Evolutionary conservation across 768 basidiomycete genomes (phyloP), one percentile per base, ranked within the genome.

Genomic region (Pholiota microspora): DNA sequence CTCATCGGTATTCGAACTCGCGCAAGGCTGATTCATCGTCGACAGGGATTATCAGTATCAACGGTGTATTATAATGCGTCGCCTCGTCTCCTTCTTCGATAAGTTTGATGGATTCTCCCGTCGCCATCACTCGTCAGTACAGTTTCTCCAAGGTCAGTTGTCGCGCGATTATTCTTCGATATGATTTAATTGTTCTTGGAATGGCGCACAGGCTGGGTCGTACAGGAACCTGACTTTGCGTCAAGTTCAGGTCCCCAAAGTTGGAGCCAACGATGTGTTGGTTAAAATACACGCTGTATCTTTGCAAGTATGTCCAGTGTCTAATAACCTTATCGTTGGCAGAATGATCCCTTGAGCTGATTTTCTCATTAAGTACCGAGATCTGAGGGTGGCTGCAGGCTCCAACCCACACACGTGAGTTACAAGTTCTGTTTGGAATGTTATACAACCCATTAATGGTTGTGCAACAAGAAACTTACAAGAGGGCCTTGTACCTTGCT

Each of bases 211-310:
- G 64, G 15, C 52, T 23, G 65, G 62, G 9, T 57, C 61, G 5
- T 64, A 65, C 57, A 62, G 59, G 10, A 62, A 64, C 44, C 50
- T 69, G 13, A 56, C 56, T n/a, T 46, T 73, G 27, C 67, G 64
- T 25, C 65, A 72, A 29, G 62, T 59, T 7, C 61, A 64, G 7
- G 35, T 73, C 15, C 51, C 52, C 7, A 60, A 67, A 48, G 75
- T 73, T 2, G 74, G 69, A 48, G 65, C 79, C 0, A 72, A 66
- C 18, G 78, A 86, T 49, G 84, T 83, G 4, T 73, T 84, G 27
- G 77, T 85, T 54, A 81, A 79, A 60, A 69, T 80, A 4, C 78
- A 80, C 49, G 80, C 82, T 0, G 82, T 83, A 5, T 85, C 84
- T 45, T 68, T 85, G 15, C 78, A 83, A 66, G 79, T 77, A 48